Conservation (phyloP, 2,329 filamentous ascomycete genomes). For the Colletotrichum siamense region DNA sequence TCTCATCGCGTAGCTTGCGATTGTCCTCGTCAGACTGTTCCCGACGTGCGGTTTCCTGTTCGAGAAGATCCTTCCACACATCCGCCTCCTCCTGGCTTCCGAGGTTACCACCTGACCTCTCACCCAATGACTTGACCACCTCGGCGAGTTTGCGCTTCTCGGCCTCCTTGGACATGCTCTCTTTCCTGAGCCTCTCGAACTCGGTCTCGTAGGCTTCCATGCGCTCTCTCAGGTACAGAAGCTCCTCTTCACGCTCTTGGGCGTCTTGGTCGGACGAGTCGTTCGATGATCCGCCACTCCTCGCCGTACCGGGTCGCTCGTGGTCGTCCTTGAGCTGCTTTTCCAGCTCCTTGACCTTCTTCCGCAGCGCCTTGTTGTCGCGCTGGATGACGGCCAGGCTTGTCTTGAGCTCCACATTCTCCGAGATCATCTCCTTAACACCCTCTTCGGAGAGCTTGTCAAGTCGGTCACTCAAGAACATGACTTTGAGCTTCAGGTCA, state of each 20-base stretch:
- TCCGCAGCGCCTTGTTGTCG: slow-evolving; percentile 84
- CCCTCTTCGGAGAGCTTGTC: slow-evolving; percentile 95
- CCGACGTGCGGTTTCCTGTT: slow-evolving; percentile 86
- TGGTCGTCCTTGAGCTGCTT: slow-evolving; percentile 75
- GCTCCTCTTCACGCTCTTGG: slow-evolving; percentile 81
- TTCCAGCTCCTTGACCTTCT: slow-evolving; percentile 85
- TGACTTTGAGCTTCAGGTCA: slow-evolving; percentile 94
- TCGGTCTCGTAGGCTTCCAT: slow-evolving; percentile 84
- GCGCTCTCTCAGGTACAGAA: slow-evolving; percentile 82
- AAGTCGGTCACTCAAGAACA: slow-evolving; percentile 92
- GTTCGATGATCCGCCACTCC: slow-evolving; percentile 61
- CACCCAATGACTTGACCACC: slow-evolving; percentile 66
- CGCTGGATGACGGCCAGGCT: slow-evolving; percentile 87
- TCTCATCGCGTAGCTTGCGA: slow-evolving; percentile 80
- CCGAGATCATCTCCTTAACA: slow-evolving; percentile 96
- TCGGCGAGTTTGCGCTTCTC: slow-evolving; percentile 89
- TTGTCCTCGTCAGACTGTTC: slow-evolving; percentile 94
- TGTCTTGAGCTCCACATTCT: slow-evolving; percentile 95
- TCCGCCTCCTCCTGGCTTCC: slow-evolving; percentile 71
- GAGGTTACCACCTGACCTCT: slow-evolving; percentile 53
- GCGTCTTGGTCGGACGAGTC: slow-evolving; percentile 63
- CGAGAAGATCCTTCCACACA: slow-evolving; percentile 93
- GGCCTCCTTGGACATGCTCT: slow-evolving; percentile 78
- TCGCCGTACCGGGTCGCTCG: slow-evolving; percentile 64
- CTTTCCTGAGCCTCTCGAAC: slow-evolving; percentile 81